Percentiles rank a stretch among this genome's conserved stretches.
phyloP scores from a whole-genome alignment of 2,329 filamentous ascomycete species.

The Ramularia collo-cygni region DNA sequence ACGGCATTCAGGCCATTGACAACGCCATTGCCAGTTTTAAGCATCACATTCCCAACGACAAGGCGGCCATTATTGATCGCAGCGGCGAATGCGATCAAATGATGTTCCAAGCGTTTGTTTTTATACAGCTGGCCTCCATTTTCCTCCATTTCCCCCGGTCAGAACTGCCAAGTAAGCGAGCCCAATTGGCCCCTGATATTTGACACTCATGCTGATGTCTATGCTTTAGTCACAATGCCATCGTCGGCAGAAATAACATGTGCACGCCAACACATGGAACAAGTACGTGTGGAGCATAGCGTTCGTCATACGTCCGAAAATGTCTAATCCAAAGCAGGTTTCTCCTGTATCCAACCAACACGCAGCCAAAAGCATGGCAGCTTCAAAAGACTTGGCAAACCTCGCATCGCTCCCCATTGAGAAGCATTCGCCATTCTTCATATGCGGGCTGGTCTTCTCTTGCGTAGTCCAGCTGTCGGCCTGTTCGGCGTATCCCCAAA shows the following conservation, averaged over 20 bases:
- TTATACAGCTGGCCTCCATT: constrained; percentile 57
- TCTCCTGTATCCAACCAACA: constrained; percentile 48
- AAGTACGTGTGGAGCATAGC: constrained; percentile 10
- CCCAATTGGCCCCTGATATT: too few relatives aligned
- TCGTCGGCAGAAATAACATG: constrained; percentile 39
- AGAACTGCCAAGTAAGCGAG: constrained; percentile 61
- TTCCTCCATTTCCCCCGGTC: constrained; percentile 75
- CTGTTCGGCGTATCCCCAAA: constrained; percentile 54
- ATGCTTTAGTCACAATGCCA: too few relatives aligned
- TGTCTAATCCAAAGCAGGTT: constrained; percentile 16
- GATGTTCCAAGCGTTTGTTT: constrained; percentile 87
- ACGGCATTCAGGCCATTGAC: constrained; percentile 51
- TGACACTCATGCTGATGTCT: constrained; percentile 50
- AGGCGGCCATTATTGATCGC: constrained; percentile 61
- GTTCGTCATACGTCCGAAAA: neutral
- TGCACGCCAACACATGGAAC: constrained; percentile 39
- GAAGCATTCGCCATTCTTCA: constrained; percentile 77
- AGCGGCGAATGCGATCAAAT: constrained; percentile 75
- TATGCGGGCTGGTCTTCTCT: constrained; percentile 69
- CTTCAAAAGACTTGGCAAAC: constrained; percentile 69
- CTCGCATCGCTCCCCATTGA: constrained; percentile 67
- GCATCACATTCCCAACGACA: constrained; percentile 66
- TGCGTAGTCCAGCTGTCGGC: constrained; percentile 77
- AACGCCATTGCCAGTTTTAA: constrained; percentile 66
- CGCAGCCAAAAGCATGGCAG: constrained; percentile 72